These are phyloP conservation scores for Zychaea mexicana DNA, from an alignment of 371 early-diverging fungal species.

Conservation along the genomic window DNA sequence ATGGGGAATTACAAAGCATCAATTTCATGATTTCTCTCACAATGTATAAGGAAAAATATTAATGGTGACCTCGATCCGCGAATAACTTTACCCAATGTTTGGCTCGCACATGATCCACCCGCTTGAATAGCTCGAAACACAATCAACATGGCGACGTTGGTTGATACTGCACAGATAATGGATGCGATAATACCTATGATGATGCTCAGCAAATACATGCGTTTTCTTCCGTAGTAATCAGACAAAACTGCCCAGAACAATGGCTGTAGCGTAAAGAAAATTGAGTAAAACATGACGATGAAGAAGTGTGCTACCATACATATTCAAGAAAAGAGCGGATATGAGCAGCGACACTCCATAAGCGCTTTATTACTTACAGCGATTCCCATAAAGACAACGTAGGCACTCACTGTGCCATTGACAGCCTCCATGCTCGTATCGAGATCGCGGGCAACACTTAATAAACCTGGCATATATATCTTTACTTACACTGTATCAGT, in stretches of 20 bases:
- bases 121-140: constrained; percentile 70
- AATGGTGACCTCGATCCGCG: no score
- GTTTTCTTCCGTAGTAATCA: constrained; percentile 60
- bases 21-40: no score
- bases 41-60: no score
- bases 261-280: constrained; percentile 27
- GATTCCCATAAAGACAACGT: constrained; percentile 36
- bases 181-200: constrained; percentile 57
- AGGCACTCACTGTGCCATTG: constrained; percentile 41
- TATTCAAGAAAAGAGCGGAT: not conserved
- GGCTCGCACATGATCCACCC: constrained; percentile 63
- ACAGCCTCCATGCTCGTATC: constrained; percentile 32
- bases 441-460: constrained; percentile 35
- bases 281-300: not conserved
- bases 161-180: constrained; percentile 61
- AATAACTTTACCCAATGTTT: constrained; percentile 57
- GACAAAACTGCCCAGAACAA: constrained; percentile 69
- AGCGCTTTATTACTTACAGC: constrained; percentile 25
- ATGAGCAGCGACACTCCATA: no score
- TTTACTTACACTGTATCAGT: constrained; percentile 48
- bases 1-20: no score
- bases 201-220: constrained; percentile 61
- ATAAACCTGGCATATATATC: constrained; percentile 40
- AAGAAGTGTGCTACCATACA: not conserved
- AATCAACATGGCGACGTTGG: constrained; percentile 51